Evolutionary conservation across 305 asterid species (phyloP), one percentile per base, ranked within the genome.

Genomic region (Andrographis paniculata): DNA sequence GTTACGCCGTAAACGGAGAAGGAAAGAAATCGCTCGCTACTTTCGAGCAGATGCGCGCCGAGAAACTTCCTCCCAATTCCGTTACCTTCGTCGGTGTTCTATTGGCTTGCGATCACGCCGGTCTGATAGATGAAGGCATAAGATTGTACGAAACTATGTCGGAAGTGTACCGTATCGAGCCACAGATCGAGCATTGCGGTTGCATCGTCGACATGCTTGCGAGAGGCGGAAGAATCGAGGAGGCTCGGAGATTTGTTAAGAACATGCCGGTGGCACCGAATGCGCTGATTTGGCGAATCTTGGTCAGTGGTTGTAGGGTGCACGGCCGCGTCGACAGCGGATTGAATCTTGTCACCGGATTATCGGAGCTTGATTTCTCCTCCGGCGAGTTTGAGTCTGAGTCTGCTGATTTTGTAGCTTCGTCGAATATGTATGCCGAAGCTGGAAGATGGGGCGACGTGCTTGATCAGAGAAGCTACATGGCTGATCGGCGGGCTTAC

Each of bases 171-270:
- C 23, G 22, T 28, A 61, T 76, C 23, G 48, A 66, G 20, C 84
- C 84, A 0, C 39, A 48, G 62, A 64, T 69, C 30, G 62, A 69
- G 69, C 84, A 76, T 43, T 56, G 40, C 42, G 84, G 77, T 14
- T 69, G 77, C 19, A 52, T 76, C 54, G 71, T 76, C 10, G 75
- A 72, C 62, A 72, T 72, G 80, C 75, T 72, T 52, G 75, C 77
- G 9, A 60, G 77, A 61, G 67, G 75, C 20, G 84, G 79, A 35
- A 76, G 41, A 39, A 16, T 76, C 10, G 79, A 65, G 43, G 84
- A 69, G 21, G 77, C 79, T 47, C 61, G 20, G 42, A 35, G 5
- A 15, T 71, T 72, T 61, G 46, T 76, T 36, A 42, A 16, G 19
- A 49, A 64, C 15, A 72, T 69, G 72, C 55, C 59, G 3, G 23